Evolutionary conservation across 257 asterid genomes (phyloP), one percentile per base, ranked within the genome.

Genomic region (Striga asiatica): DNA sequence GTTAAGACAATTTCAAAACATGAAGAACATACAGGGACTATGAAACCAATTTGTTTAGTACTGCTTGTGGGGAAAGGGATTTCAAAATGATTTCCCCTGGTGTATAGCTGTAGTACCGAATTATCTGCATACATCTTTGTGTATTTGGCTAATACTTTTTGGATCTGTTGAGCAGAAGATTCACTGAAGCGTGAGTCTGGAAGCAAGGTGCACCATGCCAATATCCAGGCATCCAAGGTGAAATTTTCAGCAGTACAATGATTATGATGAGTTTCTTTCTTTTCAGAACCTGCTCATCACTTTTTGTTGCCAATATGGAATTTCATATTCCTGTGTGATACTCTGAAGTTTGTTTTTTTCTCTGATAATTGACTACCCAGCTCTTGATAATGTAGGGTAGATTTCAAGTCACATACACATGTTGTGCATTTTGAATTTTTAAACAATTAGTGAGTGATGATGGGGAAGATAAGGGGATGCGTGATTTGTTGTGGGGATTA

Each of bases 191-290:
- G 93, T 14, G 97, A 89, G 63, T 84, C 95, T 27, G 97, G 95
- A 55, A 80, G 66, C 45, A 89, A 85, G 80, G 97, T 85, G 64
- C 97, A 85, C 37, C 83, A 80, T 78, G 89, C 81, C 9, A 89
- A 85, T 61, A 89, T 89, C 61, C 97, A 89, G 69, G 97, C 97
- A 34, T 87, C 97, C 6, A 89, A 89, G 97, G 97, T 89, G 60
- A 17, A 14, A 11, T 8, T 49, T 19, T 50, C 47, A 13, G 52
- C 54, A 35, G 2, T 27, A 24, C 20, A 2, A 38, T 27, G 29
- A 18, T 6, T 13, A 21, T 11, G 6, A 8, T 45, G 16, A 38
- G 49, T 35, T 20, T 34, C 11, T 8, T 19, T 23, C 17, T n/a
- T n/a, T 18, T 38, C 9, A 18, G 50, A 51, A 35, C 42, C 31